Evolutionary conservation across 1,284 basidiomycete species (phyloP).

Genomic region (Irpex rosettiformis): DNA sequence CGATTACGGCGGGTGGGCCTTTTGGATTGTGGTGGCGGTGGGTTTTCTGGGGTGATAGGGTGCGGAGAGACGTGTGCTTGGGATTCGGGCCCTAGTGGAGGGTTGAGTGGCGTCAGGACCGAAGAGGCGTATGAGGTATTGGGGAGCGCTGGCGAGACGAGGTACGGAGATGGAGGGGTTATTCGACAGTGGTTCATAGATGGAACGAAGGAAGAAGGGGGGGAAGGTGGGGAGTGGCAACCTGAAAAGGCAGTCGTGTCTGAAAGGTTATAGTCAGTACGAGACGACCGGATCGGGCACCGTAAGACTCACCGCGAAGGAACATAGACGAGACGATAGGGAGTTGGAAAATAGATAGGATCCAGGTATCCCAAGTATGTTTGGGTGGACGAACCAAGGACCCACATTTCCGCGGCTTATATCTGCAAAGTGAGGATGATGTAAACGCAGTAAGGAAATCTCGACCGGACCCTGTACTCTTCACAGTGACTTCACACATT

Average conservation of each 20-base stretch:
- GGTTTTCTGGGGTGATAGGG: not conserved
- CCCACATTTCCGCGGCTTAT: not conserved
- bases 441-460: not conserved
- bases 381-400: not conserved
- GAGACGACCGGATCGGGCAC: not conserved
- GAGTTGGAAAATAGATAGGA: not conserved
- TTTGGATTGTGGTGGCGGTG: constrained; percentile 3
- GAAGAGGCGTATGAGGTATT: not conserved
- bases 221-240: not conserved
- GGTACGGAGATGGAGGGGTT: not conserved
- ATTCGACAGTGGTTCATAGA: not conserved
- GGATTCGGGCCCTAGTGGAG: not conserved
- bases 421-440: not conserved
- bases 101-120: not conserved
- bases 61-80: not conserved
- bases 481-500: not conserved
- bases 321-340: not conserved
- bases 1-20: constrained; percentile 20
- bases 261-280: not conserved
- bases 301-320: not conserved
- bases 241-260: not conserved
- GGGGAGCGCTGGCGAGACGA: not conserved
- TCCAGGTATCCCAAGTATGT: not conserved
- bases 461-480: not conserved
- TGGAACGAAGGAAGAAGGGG: not conserved